Conservation (phyloP, 108 stramenopile species). For the Discostella stelligeroides region DNA sequence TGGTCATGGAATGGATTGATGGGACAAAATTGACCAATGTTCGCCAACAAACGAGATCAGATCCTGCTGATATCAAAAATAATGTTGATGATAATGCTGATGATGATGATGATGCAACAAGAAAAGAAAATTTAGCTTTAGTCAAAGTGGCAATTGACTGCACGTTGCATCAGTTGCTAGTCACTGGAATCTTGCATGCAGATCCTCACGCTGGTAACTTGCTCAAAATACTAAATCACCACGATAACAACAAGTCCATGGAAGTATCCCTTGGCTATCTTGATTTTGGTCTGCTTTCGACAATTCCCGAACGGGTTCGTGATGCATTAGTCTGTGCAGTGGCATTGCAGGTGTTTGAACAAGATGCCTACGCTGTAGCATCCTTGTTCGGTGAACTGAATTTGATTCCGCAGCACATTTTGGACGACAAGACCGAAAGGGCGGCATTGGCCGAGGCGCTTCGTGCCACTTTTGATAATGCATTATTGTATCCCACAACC, state of each 20-base stretch:
- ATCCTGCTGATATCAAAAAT: neutral
- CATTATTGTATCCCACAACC: constrained; percentile 48
- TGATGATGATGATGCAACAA: constrained; percentile 6
- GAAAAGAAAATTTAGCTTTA: constrained; percentile 61
- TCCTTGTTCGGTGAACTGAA: constrained; percentile 74
- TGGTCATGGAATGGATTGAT: constrained; percentile 76
- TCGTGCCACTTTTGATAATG: constrained; percentile 51
- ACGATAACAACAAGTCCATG: constrained; percentile 5
- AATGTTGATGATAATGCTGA: constrained; percentile 7
- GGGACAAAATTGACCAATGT: constrained; percentile 60
- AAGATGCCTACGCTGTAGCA: constrained; percentile 69
- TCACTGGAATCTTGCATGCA: constrained; percentile 68
- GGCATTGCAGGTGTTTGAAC: constrained; percentile 66
- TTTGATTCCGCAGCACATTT: constrained; percentile 60
- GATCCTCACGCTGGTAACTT: constrained; percentile 84
- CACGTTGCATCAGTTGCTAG: constrained; percentile 77
- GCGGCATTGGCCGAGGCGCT: constrained; percentile 52
- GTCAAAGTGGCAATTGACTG: constrained; percentile 71
- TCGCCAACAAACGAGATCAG: too few relatives aligned
- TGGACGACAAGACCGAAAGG: constrained; percentile 58
- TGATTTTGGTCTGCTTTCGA: constrained; percentile 75
- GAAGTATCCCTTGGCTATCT: constrained; percentile 60
- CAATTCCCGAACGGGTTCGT: constrained; percentile 61
- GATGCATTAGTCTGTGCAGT: constrained; percentile 83
- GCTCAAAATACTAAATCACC: constrained; percentile 52